Evolutionary conservation across 2,329 filamentous ascomycete genomes (phyloP).

Genomic region (Diatrype stigma): DNA sequence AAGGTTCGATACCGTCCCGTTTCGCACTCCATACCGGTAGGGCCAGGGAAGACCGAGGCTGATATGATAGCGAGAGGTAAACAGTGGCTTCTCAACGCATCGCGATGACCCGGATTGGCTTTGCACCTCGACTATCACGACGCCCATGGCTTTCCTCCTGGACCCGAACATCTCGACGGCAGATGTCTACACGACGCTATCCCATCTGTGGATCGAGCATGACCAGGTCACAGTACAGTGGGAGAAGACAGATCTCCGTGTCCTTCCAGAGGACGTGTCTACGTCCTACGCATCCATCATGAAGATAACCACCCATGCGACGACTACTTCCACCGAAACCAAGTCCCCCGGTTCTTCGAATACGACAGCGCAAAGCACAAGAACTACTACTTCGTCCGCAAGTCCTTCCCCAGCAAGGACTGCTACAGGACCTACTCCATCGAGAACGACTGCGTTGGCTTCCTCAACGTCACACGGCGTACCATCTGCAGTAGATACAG

Average conservation of each 20-base stretch:
- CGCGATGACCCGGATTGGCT: slow-evolving; percentile 11
- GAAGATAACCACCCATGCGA: slow-evolving; percentile 7
- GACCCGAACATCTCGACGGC: slow-evolving; percentile 23
- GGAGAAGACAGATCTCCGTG: slow-evolving; percentile 18
- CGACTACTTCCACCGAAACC: neutral
- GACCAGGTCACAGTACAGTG: slow-evolving; percentile 25
- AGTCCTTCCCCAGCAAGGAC: no score
- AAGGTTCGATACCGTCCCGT: slow-evolving; percentile 12
- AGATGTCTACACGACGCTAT: slow-evolving; percentile 25
- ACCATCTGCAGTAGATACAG: no score
- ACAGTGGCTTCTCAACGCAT: slow-evolving; percentile 24
- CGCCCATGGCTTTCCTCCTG: slow-evolving; percentile 26
- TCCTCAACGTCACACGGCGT: no score
- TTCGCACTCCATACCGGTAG: no score
- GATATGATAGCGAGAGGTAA: no score
- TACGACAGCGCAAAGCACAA: no score
- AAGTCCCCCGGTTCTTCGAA: neutral
- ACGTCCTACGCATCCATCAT: slow-evolving; percentile 23
- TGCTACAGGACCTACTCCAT: no score
- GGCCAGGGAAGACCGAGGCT: no score
- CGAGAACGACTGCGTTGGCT: no score
- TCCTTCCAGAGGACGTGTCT: slow-evolving; percentile 18
- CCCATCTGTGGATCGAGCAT: slow-evolving; percentile 23
- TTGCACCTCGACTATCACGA: slow-evolving; percentile 24
- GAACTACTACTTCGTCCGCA: no score